These are phyloP conservation scores for Colletotrichum sidae DNA, from an alignment of 2,329 filamentous ascomycete genomes.

Conservation along the genomic window DNA sequence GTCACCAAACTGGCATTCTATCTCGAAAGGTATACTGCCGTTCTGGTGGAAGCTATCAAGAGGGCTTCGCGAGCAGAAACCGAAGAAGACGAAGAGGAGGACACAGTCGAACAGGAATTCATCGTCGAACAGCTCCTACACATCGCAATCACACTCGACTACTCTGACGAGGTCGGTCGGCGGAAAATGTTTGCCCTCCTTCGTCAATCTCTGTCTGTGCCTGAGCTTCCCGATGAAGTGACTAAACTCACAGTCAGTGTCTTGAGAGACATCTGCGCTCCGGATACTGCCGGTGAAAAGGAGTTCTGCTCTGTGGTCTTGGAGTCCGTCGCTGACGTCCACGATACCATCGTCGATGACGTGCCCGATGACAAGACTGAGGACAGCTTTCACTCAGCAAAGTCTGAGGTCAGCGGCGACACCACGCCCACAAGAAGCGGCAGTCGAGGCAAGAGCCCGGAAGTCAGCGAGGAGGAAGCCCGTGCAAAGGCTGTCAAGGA, in stretches of 20 bases:
- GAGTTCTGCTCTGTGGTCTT: conserved; percentile 89
- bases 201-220: conserved; percentile 84
- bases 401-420: conserved; percentile 82
- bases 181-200: conserved; percentile 96
- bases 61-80: conserved; percentile 66
- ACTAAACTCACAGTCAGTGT: conserved; percentile 89
- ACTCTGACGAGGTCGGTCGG: conserved; percentile 95
- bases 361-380: conserved; percentile 65
- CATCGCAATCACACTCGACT: conserved; percentile 91
- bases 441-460: conserved; percentile 54
- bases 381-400: conserved; percentile 92
- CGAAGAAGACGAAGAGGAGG: conserved; percentile 78
- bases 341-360: conserved; percentile 89
- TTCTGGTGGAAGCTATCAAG: conserved; percentile 73
- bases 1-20: conserved; percentile 92
- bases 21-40: conserved; percentile 82
- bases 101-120: conserved; percentile 91
- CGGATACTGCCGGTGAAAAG: conserved; percentile 77
- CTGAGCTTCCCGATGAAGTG: conserved; percentile 90
- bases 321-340: conserved; percentile 95
- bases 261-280: conserved; percentile 84
- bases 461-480: conserved; percentile 72
- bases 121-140: conserved; percentile 95
- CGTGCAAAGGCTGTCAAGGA: conserved; percentile 84
- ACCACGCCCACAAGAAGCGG: conserved; percentile 63